Conservation (phyloP, 371 early-diverging fungal species). For the Nematocida sp. region DNA sequence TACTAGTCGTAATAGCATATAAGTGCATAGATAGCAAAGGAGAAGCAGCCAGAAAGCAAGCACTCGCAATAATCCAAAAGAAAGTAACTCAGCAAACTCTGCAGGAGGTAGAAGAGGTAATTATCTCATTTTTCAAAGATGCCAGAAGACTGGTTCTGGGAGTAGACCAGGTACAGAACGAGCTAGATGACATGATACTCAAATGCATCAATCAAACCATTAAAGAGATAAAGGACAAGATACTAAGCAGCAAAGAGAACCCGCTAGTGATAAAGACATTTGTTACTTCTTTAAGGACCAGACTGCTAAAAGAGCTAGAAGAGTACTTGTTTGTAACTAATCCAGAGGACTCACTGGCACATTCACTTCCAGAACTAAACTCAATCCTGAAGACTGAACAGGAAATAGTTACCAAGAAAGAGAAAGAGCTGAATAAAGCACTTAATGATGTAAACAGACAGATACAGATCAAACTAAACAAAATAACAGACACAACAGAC, state of each 20-base stretch:
- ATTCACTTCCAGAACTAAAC: conserved; percentile 20
- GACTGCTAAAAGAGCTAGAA: conserved; percentile 2
- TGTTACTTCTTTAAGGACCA: background rate
- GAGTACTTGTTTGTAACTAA: background rate
- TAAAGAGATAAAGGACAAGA: background rate
- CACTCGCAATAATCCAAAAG: background rate
- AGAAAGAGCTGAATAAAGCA: background rate
- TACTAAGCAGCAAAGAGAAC: background rate
- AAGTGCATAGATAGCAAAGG: conserved; percentile 6
- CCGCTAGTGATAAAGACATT: conserved; percentile 7
- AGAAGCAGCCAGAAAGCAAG: background rate
- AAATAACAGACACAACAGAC: background rate
- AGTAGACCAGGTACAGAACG: conserved; percentile 42
- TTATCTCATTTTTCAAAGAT: conserved; percentile 13
- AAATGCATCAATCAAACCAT: conserved; percentile 25
- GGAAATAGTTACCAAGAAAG: background rate
- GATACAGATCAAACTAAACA: background rate
- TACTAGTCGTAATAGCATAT: conserved; percentile 27
- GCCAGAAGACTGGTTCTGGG: conserved; percentile 3
- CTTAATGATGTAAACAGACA: background rate
- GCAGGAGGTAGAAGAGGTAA: background rate
- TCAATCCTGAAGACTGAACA: background rate
- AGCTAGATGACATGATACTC: conserved; percentile 44
- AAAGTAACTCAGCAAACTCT: background rate
- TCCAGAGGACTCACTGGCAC: background rate